Base-by-base conservation (phyloP, 192 early-diverging fungal genomes). In the Coemansia aciculifera region DNA sequence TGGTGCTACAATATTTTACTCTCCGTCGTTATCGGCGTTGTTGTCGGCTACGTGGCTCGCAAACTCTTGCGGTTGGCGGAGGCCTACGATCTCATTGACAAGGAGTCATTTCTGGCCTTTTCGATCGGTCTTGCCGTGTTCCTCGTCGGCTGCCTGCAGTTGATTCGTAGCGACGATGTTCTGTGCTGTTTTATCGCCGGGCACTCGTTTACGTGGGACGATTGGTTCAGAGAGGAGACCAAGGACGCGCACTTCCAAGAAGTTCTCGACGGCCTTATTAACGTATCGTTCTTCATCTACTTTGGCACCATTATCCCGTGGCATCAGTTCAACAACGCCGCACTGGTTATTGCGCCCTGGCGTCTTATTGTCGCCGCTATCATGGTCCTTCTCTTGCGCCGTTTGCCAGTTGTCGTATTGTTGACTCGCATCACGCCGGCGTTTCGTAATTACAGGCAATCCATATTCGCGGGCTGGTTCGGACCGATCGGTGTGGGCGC, bases 191-290 rank as follows among this genome's bases (percentile, higher is more conserved):
- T 93, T 77, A 78, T 90, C 59, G 88, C 91, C 21, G 92, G 92
- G 2, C 88, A 91, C 44, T 79, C 89, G 9, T 92, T 95, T 63
- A 90, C 92, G 0, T 95, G 93, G 94, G 95, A 98, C 62, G 90
- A 90, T 64, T 98, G 94, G 94, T 96, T 95, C 72, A 88, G 89
- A 61, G 83, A 93, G 62, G 90, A 94, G 64, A 90, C 91, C 32
- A 86, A 92, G 63, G 90, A 92, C 40, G 89, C 94, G 12, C 92
- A 95, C 64, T 89, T 97, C 48, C 95, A 97, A 85, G 95, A 96
- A 71, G 92, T 93, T 15, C 88, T 98, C 60, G 95, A 97, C 69
- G 90, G 89, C 75, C 82, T 98, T 67, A 84, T 97, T 64, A 97
- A 95, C 85, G 75, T 94, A 43, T 84, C 92, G 3, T 91, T 93